These are phyloP conservation scores for Calonectria naviculata DNA, from an alignment of 2,329 filamentous ascomycete species.

Conservation along the genomic window DNA sequence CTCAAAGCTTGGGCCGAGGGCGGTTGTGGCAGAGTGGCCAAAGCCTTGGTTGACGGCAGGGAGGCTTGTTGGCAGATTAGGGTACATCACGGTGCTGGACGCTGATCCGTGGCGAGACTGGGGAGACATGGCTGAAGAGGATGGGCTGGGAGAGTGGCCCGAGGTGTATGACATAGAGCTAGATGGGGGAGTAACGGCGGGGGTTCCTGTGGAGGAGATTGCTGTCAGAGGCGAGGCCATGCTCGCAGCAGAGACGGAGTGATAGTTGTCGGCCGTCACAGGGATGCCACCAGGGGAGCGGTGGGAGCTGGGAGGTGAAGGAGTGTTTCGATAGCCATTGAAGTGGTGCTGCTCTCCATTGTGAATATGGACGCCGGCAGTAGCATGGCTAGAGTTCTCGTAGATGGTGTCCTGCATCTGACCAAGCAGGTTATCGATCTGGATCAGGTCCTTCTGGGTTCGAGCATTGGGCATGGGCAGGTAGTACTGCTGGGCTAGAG, in stretches of 20 bases:
- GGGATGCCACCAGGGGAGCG: conserved; percentile 48
- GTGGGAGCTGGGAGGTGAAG: conserved; percentile 60
- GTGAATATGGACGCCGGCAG: conserved; percentile 81
- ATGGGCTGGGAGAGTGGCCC: conserved; percentile 79
- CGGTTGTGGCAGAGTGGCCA: conserved; percentile 75
- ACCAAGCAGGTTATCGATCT: conserved; percentile 94
- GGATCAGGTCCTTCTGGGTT: conserved; percentile 92
- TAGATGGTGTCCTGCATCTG: conserved; percentile 97
- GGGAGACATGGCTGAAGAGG: conserved; percentile 77
- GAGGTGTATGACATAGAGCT: conserved; percentile 82
- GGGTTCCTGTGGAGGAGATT: conserved; percentile 74
- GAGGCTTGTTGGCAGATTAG: conserved; percentile 66
- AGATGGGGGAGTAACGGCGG: conserved; percentile 80
- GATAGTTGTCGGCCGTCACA: conserved; percentile 49
- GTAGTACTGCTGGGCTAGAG: conserved; percentile 78
- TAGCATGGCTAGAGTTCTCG: conserved; percentile 87
- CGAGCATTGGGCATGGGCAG: conserved; percentile 88
- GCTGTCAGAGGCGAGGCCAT: conserved; percentile 71
- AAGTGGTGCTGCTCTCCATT: conserved; percentile 72
- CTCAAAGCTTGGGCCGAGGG: conserved; percentile 76
- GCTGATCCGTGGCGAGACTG: conserved; percentile 70
- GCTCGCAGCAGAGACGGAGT: conserved; percentile 62
- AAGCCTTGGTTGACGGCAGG: conserved; percentile 78
- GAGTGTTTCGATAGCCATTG: conserved; percentile 68
- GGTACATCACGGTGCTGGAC: conserved; percentile 74